Evolutionary conservation across 768 basidiomycete species (phyloP).

Genomic region (Cantharellus cinnabarinus): DNA sequence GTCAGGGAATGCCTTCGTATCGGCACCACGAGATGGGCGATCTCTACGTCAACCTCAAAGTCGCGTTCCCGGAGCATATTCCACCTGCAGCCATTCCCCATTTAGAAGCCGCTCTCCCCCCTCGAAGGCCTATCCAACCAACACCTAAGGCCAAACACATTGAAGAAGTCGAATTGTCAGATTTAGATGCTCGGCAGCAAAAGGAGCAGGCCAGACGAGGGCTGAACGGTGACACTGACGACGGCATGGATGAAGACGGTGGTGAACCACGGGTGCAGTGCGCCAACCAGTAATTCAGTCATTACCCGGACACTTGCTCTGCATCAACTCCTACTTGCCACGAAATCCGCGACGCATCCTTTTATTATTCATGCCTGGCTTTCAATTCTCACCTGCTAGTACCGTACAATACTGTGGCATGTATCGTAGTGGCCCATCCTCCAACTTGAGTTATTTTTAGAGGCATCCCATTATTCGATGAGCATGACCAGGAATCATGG

Average conservation of each 20-base stretch:
- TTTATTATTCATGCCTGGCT: too few species aligned
- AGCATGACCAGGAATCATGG: too few species aligned
- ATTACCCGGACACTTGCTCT: too few species aligned
- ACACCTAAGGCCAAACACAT: conserved; percentile 45
- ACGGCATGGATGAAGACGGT: conserved; percentile 80
- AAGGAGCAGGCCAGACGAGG: conserved; percentile 25
- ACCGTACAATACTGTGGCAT: too few species aligned
- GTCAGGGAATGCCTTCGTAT: conserved; percentile 97
- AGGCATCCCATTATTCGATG: too few species aligned
- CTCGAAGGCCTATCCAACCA: conserved; percentile 44
- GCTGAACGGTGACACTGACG: conserved; percentile 24
- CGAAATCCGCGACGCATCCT: too few species aligned
- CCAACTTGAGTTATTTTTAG: too few species aligned
- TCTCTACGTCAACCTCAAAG: conserved; percentile 66
- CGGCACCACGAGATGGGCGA: conserved; percentile 95
- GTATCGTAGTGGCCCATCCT: too few species aligned
- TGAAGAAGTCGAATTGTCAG: conserved; percentile 72
- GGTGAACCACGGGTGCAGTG: conserved; percentile 88
- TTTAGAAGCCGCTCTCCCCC: conserved; percentile 72
- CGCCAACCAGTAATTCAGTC: conserved; percentile 47
- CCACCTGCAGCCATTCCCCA: conserved; percentile 41
- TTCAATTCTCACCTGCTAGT: too few species aligned
- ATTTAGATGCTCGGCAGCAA: conserved; percentile 48
- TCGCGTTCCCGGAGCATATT: conserved; percentile 77
- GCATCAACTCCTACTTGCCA: too few species aligned